phyloP scores from a whole-genome alignment of 805 yeast species.

The Hanseniaspora nectarophila region DNA sequence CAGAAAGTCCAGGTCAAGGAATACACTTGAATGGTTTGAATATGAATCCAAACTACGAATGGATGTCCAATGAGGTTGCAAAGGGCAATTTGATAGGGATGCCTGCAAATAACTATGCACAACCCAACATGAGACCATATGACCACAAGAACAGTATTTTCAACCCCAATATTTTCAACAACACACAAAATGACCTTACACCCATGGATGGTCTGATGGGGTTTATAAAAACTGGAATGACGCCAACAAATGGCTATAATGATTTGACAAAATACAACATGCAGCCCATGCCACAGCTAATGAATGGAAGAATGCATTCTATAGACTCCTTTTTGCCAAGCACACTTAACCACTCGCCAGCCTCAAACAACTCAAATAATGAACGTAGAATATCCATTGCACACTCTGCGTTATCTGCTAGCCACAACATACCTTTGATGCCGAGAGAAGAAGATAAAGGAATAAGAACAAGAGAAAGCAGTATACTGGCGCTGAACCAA shows the following conservation, averaged over 20 bases:
- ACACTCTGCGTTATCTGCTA: not conserved
- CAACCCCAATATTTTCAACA: not conserved
- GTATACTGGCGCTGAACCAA: slow-evolving; percentile 3
- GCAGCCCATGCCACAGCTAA: slow-evolving; percentile 1
- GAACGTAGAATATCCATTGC: not conserved
- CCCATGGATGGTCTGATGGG: not conserved
- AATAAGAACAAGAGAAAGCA: slow-evolving; percentile 7
- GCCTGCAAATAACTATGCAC: not conserved
- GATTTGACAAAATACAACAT: not conserved
- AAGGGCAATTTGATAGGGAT: slow-evolving; percentile 1
- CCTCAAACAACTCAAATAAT: not conserved
- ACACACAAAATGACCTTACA: not conserved
- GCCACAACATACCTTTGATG: not conserved
- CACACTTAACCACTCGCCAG: not conserved
- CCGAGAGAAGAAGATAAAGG: not conserved
- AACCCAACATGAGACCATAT: not conserved
- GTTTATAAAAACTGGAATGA: not conserved
- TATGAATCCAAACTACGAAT: not conserved
- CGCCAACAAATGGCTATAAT: not conserved
- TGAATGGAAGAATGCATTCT: not conserved
- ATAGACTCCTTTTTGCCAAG: not conserved
- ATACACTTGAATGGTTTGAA: not conserved
- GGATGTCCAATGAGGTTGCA: slow-evolving; percentile 3
- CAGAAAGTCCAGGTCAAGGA: no score
- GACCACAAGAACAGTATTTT: not conserved